phyloP scores from a whole-genome alignment of 805 yeast species.

The Suhomyces pyralidae region DNA sequence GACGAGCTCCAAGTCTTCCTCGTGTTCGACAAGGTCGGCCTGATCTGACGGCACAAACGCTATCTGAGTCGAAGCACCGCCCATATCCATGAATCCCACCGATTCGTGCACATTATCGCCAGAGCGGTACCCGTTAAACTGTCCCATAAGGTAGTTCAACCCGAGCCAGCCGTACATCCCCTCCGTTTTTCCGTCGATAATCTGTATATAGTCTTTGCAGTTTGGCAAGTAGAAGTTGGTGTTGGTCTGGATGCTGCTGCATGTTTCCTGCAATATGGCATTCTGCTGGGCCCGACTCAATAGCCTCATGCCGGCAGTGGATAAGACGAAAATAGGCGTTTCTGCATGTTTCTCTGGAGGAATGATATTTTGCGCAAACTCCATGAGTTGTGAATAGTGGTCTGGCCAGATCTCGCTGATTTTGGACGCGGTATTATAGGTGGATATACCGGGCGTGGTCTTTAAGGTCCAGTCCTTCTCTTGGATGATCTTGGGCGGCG shows the following conservation, averaged over 20 bases:
- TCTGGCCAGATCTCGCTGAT: conserved; percentile 61
- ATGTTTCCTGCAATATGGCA: conserved; percentile 56
- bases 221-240: conserved; percentile 54
- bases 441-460: conserved; percentile 81
- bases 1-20: conserved; percentile 69
- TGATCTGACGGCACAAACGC: conserved; percentile 79
- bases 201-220: conserved; percentile 72
- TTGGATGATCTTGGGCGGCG: conserved; percentile 68
- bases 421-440: conserved; percentile 42
- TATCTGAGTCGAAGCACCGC: conserved; percentile 96
- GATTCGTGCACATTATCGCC: conserved; percentile 46
- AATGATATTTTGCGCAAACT: conserved; percentile 66
- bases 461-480: conserved; percentile 68
- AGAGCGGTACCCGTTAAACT: conserved; percentile 49
- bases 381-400: conserved; percentile 65
- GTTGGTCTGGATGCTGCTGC: conserved; percentile 51
- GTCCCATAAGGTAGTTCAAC: conserved; percentile 75
- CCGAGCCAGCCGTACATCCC: conserved; percentile 97
- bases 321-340: conserved; percentile 87
- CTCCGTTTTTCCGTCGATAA: conserved; percentile 92
- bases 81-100: conserved; percentile 97
- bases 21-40: conserved; percentile 60
- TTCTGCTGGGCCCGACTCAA: conserved; percentile 53
- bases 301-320: conserved; percentile 96
- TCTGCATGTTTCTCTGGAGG: conserved; percentile 57